Percentiles rank a stretch among this genome's conserved stretches.
phyloP scores from a whole-genome alignment of 768 basidiomycete species.

The Serendipita indica region DNA sequence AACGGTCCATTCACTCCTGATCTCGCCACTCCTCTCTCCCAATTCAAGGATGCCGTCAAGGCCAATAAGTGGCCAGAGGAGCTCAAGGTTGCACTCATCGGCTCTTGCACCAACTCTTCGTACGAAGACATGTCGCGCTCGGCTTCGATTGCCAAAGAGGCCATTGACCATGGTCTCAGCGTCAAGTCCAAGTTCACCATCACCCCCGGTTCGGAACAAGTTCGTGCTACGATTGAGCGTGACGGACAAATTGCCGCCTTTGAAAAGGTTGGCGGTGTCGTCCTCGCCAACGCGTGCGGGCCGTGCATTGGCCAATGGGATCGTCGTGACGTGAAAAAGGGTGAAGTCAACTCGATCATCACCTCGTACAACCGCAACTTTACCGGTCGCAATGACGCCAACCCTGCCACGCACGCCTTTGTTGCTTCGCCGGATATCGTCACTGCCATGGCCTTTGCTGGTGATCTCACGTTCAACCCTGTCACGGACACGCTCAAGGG shows the following conservation, averaged over 20 bases:
- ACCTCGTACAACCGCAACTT: slow-evolving; percentile 99
- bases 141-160: slow-evolving; percentile 84
- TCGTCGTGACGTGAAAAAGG: slow-evolving; percentile 90
- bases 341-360: slow-evolving; percentile 94
- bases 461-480: slow-evolving; percentile 92
- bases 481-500: slow-evolving; percentile 78
- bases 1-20: slow-evolving; percentile 99
- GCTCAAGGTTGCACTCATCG: slow-evolving; percentile 93
- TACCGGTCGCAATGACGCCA: slow-evolving; percentile 98
- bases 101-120: slow-evolving; percentile 99
- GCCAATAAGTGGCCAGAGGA: slow-evolving; percentile 95
- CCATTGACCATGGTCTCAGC: slow-evolving; percentile 69
- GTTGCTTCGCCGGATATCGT: slow-evolving; percentile 90
- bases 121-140: slow-evolving; percentile 99
- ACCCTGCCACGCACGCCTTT: slow-evolving; percentile 96
- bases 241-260: slow-evolving; percentile 86
- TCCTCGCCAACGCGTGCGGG: slow-evolving; percentile 96
- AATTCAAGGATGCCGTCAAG: slow-evolving; percentile 82
- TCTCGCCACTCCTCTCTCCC: slow-evolving; percentile 94
- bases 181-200: slow-evolving; percentile 94
- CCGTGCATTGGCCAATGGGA: slow-evolving; percentile 99
- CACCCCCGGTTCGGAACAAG: slow-evolving; percentile 96
- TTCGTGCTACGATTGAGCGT: slow-evolving; percentile 93
- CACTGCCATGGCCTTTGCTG: slow-evolving; percentile 92
- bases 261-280: slow-evolving; percentile 77